Evolutionary conservation across 352 stramenopile species (phyloP).

Genomic region (Saprolegnia diclina): DNA sequence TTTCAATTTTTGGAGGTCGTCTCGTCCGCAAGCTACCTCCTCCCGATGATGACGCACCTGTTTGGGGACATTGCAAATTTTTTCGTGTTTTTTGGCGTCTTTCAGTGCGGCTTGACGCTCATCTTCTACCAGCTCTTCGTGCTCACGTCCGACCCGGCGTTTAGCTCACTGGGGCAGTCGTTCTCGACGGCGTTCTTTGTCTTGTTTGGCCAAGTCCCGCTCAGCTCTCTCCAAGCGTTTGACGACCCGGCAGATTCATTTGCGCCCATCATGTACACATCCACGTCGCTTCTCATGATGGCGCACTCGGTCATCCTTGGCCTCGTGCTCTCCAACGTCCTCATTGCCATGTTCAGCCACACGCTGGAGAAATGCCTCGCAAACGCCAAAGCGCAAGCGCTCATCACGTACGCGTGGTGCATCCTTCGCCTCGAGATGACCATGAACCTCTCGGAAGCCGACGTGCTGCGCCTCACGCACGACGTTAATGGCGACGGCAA

Average conservation of each 20-base stretch:
- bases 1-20: constrained; percentile 17
- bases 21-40: constrained; percentile 11
- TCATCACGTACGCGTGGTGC: not conserved
- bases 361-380: not conserved
- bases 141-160: not conserved
- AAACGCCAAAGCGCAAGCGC: constrained; percentile 1
- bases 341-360: constrained; percentile 17
- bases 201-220: not conserved
- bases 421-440: constrained; percentile 9
- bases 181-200: constrained; percentile 18
- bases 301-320: constrained; percentile 4
- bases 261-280: not conserved
- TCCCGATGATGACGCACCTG: constrained; percentile 15
- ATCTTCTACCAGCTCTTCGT: constrained; percentile 19
- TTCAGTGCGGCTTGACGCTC: constrained; percentile 15
- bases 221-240: constrained; percentile 5
- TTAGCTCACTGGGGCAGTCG: not conserved
- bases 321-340: constrained; percentile 7
- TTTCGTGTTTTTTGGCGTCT: constrained; percentile 18
- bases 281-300: constrained; percentile 8
- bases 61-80: constrained; percentile 12
- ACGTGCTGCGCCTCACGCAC: not conserved
- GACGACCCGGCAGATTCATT: not conserved
- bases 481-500: not conserved
- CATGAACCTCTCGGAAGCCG: not conserved